These are phyloP conservation scores for Arthromyces matolae DNA, from an alignment of 768 basidiomycete genomes.

Conservation along the genomic window DNA sequence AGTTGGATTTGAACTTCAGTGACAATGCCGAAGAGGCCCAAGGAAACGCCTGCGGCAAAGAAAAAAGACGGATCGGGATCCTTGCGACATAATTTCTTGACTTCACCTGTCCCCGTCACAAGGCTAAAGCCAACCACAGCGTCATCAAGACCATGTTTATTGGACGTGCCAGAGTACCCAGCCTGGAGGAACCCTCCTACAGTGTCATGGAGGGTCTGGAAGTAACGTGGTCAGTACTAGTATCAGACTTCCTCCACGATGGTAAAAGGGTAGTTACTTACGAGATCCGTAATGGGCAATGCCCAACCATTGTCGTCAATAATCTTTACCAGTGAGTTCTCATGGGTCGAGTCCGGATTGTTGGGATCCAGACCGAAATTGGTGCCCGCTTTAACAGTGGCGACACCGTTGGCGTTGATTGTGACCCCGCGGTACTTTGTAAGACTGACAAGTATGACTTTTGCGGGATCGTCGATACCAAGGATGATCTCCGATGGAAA, in stretches of 20 bases:
- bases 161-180: conserved; percentile 1
- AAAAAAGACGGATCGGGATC: background rate
- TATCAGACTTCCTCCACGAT: background rate
- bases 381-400: conserved; percentile 5
- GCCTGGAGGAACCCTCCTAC: background rate
- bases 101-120: conserved; percentile 1
- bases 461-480: background rate
- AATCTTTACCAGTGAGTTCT: background rate
- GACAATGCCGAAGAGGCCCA: conserved; percentile 5
- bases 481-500: conserved; percentile 4
- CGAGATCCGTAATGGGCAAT: background rate
- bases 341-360: conserved; percentile 2
- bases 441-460: conserved; percentile 5
- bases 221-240: background rate
- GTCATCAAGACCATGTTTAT: background rate
- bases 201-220: background rate
- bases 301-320: conserved; percentile 4
- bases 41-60: background rate
- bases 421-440: conserved; percentile 4
- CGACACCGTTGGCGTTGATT: background rate
- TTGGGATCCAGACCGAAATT: conserved; percentile 3
- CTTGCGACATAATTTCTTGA: background rate
- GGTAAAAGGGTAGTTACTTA: too few relatives aligned
- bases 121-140: conserved; percentile 3
- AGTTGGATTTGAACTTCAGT: conserved; percentile 3